Evolutionary conservation across 2,329 filamentous ascomycete species (phyloP), one percentile per base, ranked within the genome.

Genomic region (Neofusicoccum sp.): DNA sequence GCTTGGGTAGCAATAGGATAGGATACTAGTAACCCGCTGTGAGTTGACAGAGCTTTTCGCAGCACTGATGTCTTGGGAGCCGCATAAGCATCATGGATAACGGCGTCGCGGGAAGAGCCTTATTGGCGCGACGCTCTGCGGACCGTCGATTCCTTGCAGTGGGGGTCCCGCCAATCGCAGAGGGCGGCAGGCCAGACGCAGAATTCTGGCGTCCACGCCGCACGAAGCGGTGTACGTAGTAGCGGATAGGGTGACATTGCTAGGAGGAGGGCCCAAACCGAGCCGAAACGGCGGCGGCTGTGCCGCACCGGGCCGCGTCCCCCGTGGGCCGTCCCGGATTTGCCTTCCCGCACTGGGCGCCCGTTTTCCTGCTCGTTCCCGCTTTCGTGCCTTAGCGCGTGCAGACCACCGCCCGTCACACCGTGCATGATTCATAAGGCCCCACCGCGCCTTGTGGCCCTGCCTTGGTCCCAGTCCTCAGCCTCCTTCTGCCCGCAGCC

Each of bases 241-340:
- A 22, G 22, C 22, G 16, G 41, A 36, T 22, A 28, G 34, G 34
- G 49, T 16, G 41, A 22, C 29, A 5, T 12, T 56, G n/a, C 37
- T 12, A 31, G n/a, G n/a, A 8, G 34, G 16, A 3, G 28, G 14
- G 14, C 39, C 37, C 28, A 12, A 39, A 14, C n/a, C 22, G 22
- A 31, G n/a, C 3, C 28, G 44, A 49, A 29, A 5, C n/a, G 5
- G 54, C 28, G 41, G 41, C 39, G 36, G 39, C 54, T 31, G 54
- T 37, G 54, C 54, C 54, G 54, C 54, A 45, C 31, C 54, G 54
- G 54, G 54, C 54, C 41, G 54, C 14, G 31, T 22, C 14, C 54
- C 54, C 54, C 54, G 54, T 58, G 39, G 41, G 41, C 9, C 41
- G 41, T 45, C 54, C 54, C 54, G 54, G 54, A 45, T 36, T 47